These are phyloP conservation scores for Creolimax fragrantissima DNA, from an alignment of 78 protist species.

Conservation along the genomic window DNA sequence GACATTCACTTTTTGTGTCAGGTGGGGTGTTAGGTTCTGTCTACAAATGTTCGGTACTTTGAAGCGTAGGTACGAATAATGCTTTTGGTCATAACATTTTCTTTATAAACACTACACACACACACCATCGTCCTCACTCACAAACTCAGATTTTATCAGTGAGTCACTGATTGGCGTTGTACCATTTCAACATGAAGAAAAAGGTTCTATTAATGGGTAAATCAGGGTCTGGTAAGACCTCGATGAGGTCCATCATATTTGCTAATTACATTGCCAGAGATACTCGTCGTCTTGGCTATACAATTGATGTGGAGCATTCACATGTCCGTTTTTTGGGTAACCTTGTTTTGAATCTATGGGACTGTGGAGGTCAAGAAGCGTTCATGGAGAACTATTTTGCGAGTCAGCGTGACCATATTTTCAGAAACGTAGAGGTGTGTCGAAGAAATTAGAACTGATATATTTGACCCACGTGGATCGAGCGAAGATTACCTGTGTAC, in stretches of 20 bases:
- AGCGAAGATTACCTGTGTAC: too few species aligned
- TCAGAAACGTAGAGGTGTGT: constrained; percentile 90
- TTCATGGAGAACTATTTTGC: constrained; percentile 89
- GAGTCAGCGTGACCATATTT: constrained; percentile 89
- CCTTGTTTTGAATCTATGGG: constrained; percentile 92
- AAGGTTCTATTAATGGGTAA: constrained; percentile 91
- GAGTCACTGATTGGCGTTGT: too few species aligned
- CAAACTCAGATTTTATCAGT: too few species aligned
- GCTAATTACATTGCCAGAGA: constrained; percentile 89
- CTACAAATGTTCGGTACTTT: too few species aligned
- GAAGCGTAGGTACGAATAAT: too few species aligned
- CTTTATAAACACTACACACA: too few species aligned
- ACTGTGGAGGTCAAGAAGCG: constrained; percentile 96
- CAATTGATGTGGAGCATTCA: constrained; percentile 91
- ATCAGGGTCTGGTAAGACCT: constrained; percentile 88
- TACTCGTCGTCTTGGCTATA: constrained; percentile 80
- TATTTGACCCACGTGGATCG: too few species aligned
- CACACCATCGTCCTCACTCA: too few species aligned
- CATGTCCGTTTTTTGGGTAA: constrained; percentile 94
- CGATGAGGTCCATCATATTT: constrained; percentile 93
- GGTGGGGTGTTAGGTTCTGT: too few species aligned
- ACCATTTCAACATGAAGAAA: background rate
- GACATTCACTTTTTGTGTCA: too few species aligned
- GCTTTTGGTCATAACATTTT: too few species aligned
- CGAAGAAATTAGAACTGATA: too few species aligned